Evolutionary conservation across 768 basidiomycete genomes (phyloP), one percentile per base, ranked within the genome.

Genomic region (Rhodotorula taiwanensis): DNA sequence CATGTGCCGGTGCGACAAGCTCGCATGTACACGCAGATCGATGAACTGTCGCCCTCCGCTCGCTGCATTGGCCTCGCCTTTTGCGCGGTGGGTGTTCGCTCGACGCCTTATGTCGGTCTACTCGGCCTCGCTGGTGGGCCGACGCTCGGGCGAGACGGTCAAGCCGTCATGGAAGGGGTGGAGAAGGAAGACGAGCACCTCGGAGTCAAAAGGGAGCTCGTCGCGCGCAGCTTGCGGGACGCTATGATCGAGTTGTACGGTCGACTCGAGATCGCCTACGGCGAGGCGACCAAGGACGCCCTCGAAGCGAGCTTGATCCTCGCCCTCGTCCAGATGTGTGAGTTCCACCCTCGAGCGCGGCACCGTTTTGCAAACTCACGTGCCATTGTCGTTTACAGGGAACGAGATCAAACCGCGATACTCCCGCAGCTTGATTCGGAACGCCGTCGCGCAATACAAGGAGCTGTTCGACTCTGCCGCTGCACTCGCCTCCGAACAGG

Each of bases 351-450:
- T 31, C 21, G 3, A n/a, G 23, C 30, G 39, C 10, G 15, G 23
- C 39, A 20, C 21, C 28, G 23, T 41, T n/a, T 28, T 21, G 0
- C 34, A 3, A 20, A 10, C 43, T 18, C 18, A 43, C 51, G 10
- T 5, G 16, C n/a, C n/a, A n/a, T n/a, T 7, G 15, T 28, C 23
- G 7, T 0, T 13, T 20, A 20, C 51, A 64, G 62, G 51, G 51
- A 52, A 64, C 52, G 56, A 58, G 21, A 30, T 41, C 18, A 3
- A 31, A 11, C 62, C 52, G 5, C 31, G 41, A 5, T 27, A 51
- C n/a, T 53, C 62, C n/a, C 41, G 62, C 52, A 34, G 45, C 4
- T 33, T 52, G n/a, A 34, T 64, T 25, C 62, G 62, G 13, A 20
- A 8, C 23, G 41, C 52, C 1, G 21, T 64, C 16, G 52, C 45